A percentile compares a stretch with the other conserved stretches of the same genome.
Conservation (phyloP, 306 rosid species). For the Vigna mungo region DNA sequence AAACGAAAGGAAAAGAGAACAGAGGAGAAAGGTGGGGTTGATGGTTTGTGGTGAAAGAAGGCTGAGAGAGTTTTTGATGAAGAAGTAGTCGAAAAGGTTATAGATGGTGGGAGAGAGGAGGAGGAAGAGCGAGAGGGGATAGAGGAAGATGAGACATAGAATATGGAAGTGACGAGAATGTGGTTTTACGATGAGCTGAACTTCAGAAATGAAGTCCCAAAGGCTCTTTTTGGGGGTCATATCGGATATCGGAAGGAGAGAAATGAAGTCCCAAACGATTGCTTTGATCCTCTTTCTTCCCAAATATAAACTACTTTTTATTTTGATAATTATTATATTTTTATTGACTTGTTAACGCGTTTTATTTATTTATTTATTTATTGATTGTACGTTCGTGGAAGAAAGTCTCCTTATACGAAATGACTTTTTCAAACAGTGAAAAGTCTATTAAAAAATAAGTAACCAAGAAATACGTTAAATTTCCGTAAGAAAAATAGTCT, state of each 20-base stretch:
- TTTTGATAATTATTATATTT: too few relatives aligned
- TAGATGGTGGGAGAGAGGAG: conserved; percentile 52
- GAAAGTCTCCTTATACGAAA: too few relatives aligned
- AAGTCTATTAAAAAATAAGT: too few relatives aligned
- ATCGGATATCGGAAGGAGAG: background rate
- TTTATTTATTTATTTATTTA: too few relatives aligned
- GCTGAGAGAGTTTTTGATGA: background rate
- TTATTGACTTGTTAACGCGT: too few relatives aligned
- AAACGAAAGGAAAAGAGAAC: conserved; percentile 36
- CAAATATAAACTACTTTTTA: too few relatives aligned
- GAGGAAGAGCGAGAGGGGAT: conserved; percentile 59
- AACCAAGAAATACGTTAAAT: too few relatives aligned
- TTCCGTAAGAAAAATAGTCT: too few relatives aligned
- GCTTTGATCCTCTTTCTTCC: too few relatives aligned
- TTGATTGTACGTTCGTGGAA: too few relatives aligned
- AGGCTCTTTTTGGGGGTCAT: conserved; percentile 14
- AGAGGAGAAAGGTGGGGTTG: conserved; percentile 13
- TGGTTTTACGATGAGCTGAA: conserved; percentile 56
- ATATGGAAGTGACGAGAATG: conserved; percentile 64
- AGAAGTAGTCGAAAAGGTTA: conserved; percentile 15
- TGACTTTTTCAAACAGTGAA: too few relatives aligned
- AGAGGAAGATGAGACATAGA: conserved; percentile 68
- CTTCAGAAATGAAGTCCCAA: conserved; percentile 45
- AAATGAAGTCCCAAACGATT: background rate
- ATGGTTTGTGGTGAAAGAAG: background rate